These are phyloP conservation scores for Penicillium bovifimosum DNA, from an alignment of 495 filamentous ascomycete genomes.

Conservation along the genomic window DNA sequence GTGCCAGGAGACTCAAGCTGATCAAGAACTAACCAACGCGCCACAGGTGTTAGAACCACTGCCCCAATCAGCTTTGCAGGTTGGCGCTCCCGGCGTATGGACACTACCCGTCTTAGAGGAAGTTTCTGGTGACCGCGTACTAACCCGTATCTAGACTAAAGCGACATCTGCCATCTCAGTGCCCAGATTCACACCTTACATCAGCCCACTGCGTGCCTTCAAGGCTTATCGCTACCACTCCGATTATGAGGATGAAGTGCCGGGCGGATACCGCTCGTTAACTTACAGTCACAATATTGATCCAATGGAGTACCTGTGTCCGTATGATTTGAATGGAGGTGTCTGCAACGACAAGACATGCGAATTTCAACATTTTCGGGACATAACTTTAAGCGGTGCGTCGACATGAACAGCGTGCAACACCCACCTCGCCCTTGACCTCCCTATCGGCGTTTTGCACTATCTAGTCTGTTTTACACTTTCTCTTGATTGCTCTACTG, in stretches of 20 bases:
- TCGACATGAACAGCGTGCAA: slow-evolving; percentile 42
- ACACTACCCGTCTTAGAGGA: slow-evolving; percentile 12
- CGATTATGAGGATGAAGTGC: slow-evolving; percentile 58
- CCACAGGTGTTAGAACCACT: slow-evolving; percentile 24
- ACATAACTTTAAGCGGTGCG: slow-evolving; percentile 78
- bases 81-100: slow-evolving; percentile 38
- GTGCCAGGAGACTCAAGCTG: slow-evolving; percentile 17
- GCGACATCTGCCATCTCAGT: slow-evolving; percentile 11
- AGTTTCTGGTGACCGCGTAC: slow-evolving; percentile 11
- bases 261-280: slow-evolving; percentile 77
- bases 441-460: slow-evolving; percentile 8
- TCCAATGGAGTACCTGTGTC: slow-evolving; percentile 64
- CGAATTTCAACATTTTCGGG: slow-evolving; percentile 72
- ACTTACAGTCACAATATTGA: slow-evolving; percentile 90
- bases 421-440: slow-evolving; percentile 9
- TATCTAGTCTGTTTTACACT: slow-evolving; percentile 12
- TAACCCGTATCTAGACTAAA: slow-evolving; percentile 24
- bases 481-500: slow-evolving; percentile 5
- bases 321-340: slow-evolving; percentile 64
- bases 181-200: slow-evolving; percentile 62
- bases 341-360: slow-evolving; percentile 69
- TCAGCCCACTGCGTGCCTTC: slow-evolving; percentile 76
- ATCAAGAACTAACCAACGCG: slow-evolving; percentile 29
- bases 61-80: slow-evolving; percentile 19
- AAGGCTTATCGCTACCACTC: slow-evolving; percentile 87